Base-by-base conservation (phyloP, 129 eudicot genomes). In the Pseudognaphalium luteoalbum region DNA sequence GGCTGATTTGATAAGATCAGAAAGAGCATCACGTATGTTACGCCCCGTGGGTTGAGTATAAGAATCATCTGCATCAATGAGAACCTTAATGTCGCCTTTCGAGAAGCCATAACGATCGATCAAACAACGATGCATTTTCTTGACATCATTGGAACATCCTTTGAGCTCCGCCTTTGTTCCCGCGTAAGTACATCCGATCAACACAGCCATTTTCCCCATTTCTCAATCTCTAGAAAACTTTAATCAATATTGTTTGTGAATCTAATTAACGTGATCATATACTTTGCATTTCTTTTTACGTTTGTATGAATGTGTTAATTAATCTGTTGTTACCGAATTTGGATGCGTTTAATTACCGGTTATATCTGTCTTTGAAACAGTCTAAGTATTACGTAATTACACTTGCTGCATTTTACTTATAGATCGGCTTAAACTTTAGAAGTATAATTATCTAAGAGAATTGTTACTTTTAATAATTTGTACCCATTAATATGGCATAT, bases 61-160 rank as follows among this genome's bases (percentile, higher is more conserved):
- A 16, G 97, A 88, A 7, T 79, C 76, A 6, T 93, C 91, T 0
- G 89, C 81, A 70, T 93, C 98, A 16, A 90, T 82, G 6, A 90
- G 90, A 42, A 93, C 80, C 58, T 82, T 80, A 37, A 93, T 90
- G 44, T 90, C 89, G 2, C 82, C 81, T 57, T 86, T 87, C 0
- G 83, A 78, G 81, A 90, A 93, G 0, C 95, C 98, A 73, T 75
- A 93, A 9, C 95, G 89, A 12, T 88, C 88, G 7, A 93, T 54
- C 15, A 93, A 41, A 83, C 90, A 88, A 6, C 74, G 68, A 76
- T 85, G 81, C 96, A 93, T 90, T 21, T 85, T 79, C 56, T 67
- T 59, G 37, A 90, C 98, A 22, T 93, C 98, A 70, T 93, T 93
- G 63, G 87, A 82, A 81, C 98, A 93, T 44, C 98, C 98, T 66